Percentiles rank a stretch among this genome's conserved stretches.
phyloP scores from a whole-genome alignment of 768 basidiomycete species.

The Lyophyllum decastes region DNA sequence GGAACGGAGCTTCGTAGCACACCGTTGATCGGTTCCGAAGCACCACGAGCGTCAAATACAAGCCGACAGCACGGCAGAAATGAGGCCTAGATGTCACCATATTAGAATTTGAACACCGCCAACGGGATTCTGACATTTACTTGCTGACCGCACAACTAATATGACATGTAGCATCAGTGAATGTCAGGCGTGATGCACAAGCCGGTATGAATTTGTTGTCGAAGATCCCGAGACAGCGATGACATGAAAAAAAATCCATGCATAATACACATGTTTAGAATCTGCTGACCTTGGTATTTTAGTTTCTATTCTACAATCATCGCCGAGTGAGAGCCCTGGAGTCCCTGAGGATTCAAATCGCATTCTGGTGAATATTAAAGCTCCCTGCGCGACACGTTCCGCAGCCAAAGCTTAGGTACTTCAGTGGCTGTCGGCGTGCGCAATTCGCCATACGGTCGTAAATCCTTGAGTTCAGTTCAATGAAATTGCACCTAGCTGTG shows the following conservation, averaged over 20 bases:
- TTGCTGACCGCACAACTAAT: not conserved
- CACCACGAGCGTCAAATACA: not conserved
- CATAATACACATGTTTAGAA: not conserved
- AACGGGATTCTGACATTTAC: not conserved
- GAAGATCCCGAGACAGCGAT: not conserved
- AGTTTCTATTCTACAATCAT: not conserved
- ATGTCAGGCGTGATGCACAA: not conserved
- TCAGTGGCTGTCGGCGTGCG: not conserved
- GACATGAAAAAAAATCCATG: not conserved
- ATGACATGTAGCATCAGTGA: not conserved
- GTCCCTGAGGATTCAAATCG: not conserved
- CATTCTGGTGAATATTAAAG: not conserved
- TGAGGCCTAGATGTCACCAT: not conserved
- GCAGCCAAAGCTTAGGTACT: not conserved
- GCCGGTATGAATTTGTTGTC: too few species aligned
- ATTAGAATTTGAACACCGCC: not conserved
- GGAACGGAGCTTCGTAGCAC: not conserved
- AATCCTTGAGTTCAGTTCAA: too few species aligned
- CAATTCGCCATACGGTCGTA: not conserved
- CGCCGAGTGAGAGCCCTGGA: not conserved
- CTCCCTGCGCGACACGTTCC: not conserved
- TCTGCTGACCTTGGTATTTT: not conserved
- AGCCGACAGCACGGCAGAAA: not conserved
- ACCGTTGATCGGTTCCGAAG: not conserved
- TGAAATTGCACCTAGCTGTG: too few species aligned